Evolutionary conservation across 2,329 filamentous ascomycete species (phyloP).

Genomic region (Gnomoniopsis smithogilvyi): DNA sequence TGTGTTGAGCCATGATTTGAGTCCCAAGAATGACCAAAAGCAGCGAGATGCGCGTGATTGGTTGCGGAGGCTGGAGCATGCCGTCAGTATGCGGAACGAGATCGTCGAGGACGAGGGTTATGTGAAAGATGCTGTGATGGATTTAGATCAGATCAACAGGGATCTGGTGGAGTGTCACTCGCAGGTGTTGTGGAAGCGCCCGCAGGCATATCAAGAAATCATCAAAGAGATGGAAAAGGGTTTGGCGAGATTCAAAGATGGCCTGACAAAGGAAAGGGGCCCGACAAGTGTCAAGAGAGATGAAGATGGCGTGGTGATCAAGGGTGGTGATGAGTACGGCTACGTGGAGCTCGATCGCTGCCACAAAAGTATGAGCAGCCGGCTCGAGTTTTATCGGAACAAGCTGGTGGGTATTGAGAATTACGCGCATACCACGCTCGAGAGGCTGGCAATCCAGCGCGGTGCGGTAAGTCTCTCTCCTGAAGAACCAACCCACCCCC

Average conservation of each 20-base stretch:
- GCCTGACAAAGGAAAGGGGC: conserved; percentile 21
- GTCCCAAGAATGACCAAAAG: conserved; percentile 53
- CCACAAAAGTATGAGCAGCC: conserved; percentile 49
- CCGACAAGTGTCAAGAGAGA: conserved; percentile 19
- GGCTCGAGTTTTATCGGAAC: conserved; percentile 57
- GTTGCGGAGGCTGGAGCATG: conserved; percentile 59
- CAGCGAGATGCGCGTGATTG: conserved; percentile 62
- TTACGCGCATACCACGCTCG: conserved; percentile 60
- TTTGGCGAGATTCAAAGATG: conserved; percentile 41
- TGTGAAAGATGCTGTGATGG: conserved; percentile 47
- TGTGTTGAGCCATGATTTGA: conserved; percentile 56
- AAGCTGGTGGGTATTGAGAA: conserved; percentile 62
- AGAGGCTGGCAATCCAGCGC: conserved; percentile 58
- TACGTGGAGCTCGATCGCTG: conserved; percentile 37
- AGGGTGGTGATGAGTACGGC: conserved; percentile 20
- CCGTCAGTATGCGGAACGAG: conserved; percentile 58
- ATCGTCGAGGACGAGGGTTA: conserved; percentile 55
- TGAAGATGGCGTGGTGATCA: conserved; percentile 16
- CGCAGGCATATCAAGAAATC: conserved; percentile 57
- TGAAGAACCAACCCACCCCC: background rate
- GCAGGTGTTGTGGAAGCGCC: conserved; percentile 61
- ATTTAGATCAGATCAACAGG: conserved; percentile 58
- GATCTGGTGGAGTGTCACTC: conserved; percentile 63
- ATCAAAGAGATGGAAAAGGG: conserved; percentile 45
- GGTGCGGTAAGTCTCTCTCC: conserved; percentile 46